Evolutionary conservation across 2,329 filamentous ascomycete species (phyloP).

Genomic region (Sporothrix globosa): DNA sequence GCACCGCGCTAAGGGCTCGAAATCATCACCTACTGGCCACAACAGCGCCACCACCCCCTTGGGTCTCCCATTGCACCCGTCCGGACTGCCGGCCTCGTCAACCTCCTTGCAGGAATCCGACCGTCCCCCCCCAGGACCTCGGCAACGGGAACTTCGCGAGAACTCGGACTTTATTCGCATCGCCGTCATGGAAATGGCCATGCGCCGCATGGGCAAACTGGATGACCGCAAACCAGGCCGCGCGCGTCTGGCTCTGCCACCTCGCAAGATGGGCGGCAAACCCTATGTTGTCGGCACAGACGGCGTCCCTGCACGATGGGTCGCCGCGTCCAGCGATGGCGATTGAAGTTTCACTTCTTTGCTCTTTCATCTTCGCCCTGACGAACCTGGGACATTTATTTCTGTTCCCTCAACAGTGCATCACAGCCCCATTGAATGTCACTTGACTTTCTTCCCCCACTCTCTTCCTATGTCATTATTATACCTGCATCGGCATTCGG

Average conservation of each 20-base stretch:
- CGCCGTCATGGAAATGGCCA: conserved; percentile 72
- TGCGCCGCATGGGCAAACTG: conserved; percentile 68
- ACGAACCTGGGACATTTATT: conserved; percentile 3
- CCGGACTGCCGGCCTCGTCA: neutral
- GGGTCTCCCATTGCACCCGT: neutral
- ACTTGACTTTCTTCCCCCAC: neutral
- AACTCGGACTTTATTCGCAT: conserved; percentile 72
- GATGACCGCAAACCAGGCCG: conserved; percentile 68
- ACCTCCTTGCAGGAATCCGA: conserved; percentile 25
- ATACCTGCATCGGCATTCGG: conserved; percentile 23
- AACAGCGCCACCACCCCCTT: neutral
- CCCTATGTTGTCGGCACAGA: conserved; percentile 61
- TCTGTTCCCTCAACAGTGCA: neutral
- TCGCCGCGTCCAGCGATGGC: conserved; percentile 24
- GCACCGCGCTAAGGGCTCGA: conserved; percentile 45
- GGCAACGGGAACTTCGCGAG: conserved; percentile 69
- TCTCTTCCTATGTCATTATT: conserved; percentile 18
- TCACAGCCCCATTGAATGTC: neutral
- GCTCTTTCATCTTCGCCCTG: neutral
- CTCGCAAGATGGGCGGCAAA: conserved; percentile 58
- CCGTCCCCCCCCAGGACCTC: conserved; percentile 48
- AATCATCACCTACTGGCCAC: neutral
- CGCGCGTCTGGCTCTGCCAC: conserved; percentile 69
- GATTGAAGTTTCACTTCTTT: neutral
- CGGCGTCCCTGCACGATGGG: conserved; percentile 64